Percentiles rank a stretch among this genome's conserved stretches.
Conservation (phyloP, 306 rosid species). For the Citrullus amarus region DNA sequence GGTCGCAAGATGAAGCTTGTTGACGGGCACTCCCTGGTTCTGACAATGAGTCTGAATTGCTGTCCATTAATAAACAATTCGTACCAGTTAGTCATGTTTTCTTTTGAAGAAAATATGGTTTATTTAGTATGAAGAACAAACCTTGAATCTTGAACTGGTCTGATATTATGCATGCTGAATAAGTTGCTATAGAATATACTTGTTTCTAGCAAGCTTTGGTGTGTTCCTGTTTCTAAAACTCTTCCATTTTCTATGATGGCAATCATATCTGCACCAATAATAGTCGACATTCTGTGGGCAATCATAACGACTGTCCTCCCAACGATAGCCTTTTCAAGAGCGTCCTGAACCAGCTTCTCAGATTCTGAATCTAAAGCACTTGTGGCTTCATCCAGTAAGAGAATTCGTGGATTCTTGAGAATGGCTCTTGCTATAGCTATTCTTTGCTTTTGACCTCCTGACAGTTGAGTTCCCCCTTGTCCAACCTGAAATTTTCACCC, state of each 20-base stretch:
- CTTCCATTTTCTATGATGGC: conserved; percentile 65
- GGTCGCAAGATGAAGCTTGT: conserved; percentile 25
- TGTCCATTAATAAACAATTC: conserved; percentile 24
- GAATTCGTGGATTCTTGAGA: conserved; percentile 70
- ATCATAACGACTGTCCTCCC: conserved; percentile 73
- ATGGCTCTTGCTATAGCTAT: conserved; percentile 84
- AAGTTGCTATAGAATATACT: conserved; percentile 49
- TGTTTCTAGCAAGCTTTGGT: conserved; percentile 47
- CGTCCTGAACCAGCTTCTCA: conserved; percentile 70
- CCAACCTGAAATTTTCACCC: conserved; percentile 40
- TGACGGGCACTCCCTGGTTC: conserved; percentile 21
- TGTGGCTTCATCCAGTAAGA: conserved; percentile 82
- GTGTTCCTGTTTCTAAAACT: conserved; percentile 62
- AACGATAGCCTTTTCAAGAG: conserved; percentile 67
- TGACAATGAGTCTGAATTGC: conserved; percentile 27
- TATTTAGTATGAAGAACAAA: conserved; percentile 11
- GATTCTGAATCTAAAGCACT: conserved; percentile 90
- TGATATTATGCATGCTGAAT: conserved; percentile 58
- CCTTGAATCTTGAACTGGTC: conserved; percentile 40
- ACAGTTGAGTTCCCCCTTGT: conserved; percentile 73
- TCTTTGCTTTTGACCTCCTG: conserved; percentile 92
- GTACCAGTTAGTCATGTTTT: conserved; percentile 16
- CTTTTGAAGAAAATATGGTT: not conserved
- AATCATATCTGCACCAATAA: conserved; percentile 69
- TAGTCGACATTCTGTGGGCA: conserved; percentile 79